A percentile compares a stretch with the other conserved stretches of the same genome.
These are phyloP conservation scores for Verruconis gallopava DNA, from an alignment of 2,329 filamentous ascomycete species.

Conservation along the genomic window DNA sequence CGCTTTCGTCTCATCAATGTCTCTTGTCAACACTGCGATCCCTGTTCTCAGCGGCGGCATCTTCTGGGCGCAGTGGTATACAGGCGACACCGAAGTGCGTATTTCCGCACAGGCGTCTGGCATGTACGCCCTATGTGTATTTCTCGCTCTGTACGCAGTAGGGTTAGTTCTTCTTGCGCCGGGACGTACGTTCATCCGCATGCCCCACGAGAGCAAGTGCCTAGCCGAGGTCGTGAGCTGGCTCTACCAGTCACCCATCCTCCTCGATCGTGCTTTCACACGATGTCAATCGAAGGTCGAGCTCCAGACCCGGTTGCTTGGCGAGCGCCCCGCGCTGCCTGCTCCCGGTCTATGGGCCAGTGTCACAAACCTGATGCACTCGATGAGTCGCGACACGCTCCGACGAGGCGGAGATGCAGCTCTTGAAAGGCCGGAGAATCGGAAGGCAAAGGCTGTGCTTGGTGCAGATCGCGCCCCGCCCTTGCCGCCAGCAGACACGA, in stretches of 20 bases:
- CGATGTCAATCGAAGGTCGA: slow-evolving; percentile 54
- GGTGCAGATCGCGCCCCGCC: not conserved
- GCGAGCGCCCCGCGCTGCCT: slow-evolving; percentile 18
- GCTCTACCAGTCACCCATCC: slow-evolving; percentile 57
- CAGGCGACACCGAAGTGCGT: slow-evolving; percentile 35
- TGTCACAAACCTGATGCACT: slow-evolving; percentile 2
- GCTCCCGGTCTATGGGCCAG: slow-evolving; percentile 10
- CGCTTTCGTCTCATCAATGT: slow-evolving; percentile 47
- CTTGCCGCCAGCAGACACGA: not conserved
- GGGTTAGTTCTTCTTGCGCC: slow-evolving; percentile 47
- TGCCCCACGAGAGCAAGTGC: slow-evolving; percentile 61
- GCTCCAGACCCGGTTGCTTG: slow-evolving; percentile 55
- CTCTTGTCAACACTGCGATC: slow-evolving; percentile 46
- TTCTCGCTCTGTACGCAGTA: slow-evolving; percentile 58
- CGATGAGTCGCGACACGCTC: not conserved
- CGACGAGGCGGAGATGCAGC: too few species aligned
- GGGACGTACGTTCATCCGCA: slow-evolving; percentile 44
- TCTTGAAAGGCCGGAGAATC: not conserved
- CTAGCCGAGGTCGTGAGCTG: slow-evolving; percentile 70
- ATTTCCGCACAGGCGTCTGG: slow-evolving; percentile 61
- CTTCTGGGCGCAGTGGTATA: slow-evolving; percentile 58
- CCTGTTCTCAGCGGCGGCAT: slow-evolving; percentile 57
- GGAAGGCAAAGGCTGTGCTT: not conserved
- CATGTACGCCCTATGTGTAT: slow-evolving; percentile 58
- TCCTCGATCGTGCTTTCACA: slow-evolving; percentile 61